Base-by-base conservation (phyloP, 2,329 filamentous ascomycete species). In the Coniosporium tulheliwenetii region DNA sequence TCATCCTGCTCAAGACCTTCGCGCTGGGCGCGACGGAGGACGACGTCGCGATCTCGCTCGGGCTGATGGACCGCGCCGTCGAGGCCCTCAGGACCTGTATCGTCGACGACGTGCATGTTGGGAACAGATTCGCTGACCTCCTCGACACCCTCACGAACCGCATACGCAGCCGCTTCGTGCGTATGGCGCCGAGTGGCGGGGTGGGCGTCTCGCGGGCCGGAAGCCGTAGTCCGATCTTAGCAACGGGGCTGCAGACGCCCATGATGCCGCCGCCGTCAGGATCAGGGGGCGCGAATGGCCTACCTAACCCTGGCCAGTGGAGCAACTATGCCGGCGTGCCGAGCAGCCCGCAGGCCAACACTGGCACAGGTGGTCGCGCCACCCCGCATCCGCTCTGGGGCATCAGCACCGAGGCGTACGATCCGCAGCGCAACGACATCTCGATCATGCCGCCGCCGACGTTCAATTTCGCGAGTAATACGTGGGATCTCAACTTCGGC, bases 1-100 rank as follows among this genome's bases (percentile, higher is more conserved):
- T 89, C 74, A 87, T 91, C 52, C 60, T 91, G 13, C 71, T 91
- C 39, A 91, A 80, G 63, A 89, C 84, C 0, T 89, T 91, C 58
- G 82, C 83, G 1, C 69, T 91, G 1, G 84, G 84, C 13, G 83
- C 83, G 1, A 79, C 81, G 1, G 81, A 84, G 50, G 78, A 78
- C 41, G 83, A 91, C 48, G 80, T 89, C 19, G 77, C 80, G 51
- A 69, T 81, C 37, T 84, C 79, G 46, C 79, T 91, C 29, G 71
- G 71, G 5, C 66, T 91, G 26, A 81, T 91, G 66, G 81, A 86
- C 52, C 67, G 73, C 29, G 83, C 81, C 0, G 81, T 87, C 0
- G 70, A 79, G 47, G 82, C 81, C 1, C 69, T 91, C 31, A 74
- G 81, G 13, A 81, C 76, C 48, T 86, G 81, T 46, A 81, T 87